A percentile compares a stretch with the other conserved stretches of the same genome.
Evolutionary conservation across 352 stramenopile species (phyloP).

Genomic region (Phytophthora palmivora): DNA sequence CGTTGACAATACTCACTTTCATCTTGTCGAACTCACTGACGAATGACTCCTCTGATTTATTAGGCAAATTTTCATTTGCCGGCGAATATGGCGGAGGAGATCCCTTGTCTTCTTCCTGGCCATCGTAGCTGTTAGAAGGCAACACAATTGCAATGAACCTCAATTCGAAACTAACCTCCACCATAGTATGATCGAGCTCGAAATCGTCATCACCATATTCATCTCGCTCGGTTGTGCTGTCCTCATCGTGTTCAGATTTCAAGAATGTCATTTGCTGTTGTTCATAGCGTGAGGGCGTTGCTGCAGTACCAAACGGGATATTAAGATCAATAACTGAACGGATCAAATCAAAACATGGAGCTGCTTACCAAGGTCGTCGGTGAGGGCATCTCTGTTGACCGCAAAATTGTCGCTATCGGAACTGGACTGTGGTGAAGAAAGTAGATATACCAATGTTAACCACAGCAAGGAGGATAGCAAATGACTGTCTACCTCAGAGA

Average conservation of each 20-base stretch:
- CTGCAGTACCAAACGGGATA: not conserved
- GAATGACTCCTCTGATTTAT: slow-evolving; percentile 22
- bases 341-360: too few species aligned
- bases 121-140: too few species aligned
- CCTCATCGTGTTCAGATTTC: slow-evolving; percentile 28
- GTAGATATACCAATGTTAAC: not conserved
- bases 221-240: slow-evolving; percentile 35
- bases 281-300: slow-evolving; percentile 51
- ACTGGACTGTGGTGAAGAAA: slow-evolving; percentile 49
- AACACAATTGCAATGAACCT: too few species aligned
- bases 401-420: slow-evolving; percentile 81
- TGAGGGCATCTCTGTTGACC: slow-evolving; percentile 66
- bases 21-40: slow-evolving; percentile 50
- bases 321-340: slow-evolving; percentile 2
- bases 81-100: slow-evolving; percentile 5
- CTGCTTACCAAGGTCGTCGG: slow-evolving; percentile 48
- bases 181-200: slow-evolving; percentile 64
- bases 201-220: slow-evolving; percentile 73
- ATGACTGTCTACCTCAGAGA: slow-evolving; percentile 54
- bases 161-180: slow-evolving; percentile 1
- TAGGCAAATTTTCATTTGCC: not conserved
- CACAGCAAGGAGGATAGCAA: not conserved
- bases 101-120: not conserved
- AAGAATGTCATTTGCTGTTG: slow-evolving; percentile 32
- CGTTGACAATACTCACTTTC: slow-evolving; percentile 36